Conservation (phyloP, 208 protist genomes). For the Crithidia brevicula region DNA sequence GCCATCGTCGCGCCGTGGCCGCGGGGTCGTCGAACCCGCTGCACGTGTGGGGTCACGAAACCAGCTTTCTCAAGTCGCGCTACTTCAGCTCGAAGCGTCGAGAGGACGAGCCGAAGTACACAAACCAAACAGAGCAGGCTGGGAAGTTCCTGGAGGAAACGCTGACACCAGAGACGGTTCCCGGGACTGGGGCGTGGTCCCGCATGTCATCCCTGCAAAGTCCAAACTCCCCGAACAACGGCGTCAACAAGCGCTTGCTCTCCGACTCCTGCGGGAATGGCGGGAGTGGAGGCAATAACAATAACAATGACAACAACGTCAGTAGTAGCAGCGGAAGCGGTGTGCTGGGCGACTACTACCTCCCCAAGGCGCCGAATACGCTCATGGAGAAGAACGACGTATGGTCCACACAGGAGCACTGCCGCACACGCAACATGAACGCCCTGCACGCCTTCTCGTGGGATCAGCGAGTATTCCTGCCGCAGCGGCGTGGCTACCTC, state of each 20-base stretch:
- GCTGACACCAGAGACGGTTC: background rate
- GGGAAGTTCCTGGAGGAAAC: conserved; percentile 6
- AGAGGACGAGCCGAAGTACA: background rate
- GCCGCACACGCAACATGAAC: conserved; percentile 64
- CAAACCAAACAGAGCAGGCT: conserved; percentile 3
- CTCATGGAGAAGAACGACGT: conserved; percentile 6
- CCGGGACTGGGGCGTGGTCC: conserved; percentile 5
- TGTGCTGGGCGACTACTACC: conserved; percentile 9
- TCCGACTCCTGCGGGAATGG: conserved; percentile 12
- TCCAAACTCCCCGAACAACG: background rate
- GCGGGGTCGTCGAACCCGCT: conserved; percentile 32
- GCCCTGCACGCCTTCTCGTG: conserved; percentile 80
- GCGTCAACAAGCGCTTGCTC: conserved; percentile 5
- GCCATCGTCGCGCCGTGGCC: conserved; percentile 18
- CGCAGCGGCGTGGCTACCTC: conserved; percentile 46
- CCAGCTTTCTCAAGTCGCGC: conserved; percentile 24
- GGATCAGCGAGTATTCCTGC: conserved; percentile 77
- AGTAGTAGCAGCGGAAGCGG: no score
- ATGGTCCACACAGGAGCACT: conserved; percentile 25
- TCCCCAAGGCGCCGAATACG: background rate
- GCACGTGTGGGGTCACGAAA: conserved; percentile 46
- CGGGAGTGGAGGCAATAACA: conserved; percentile 24
- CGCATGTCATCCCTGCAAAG: conserved; percentile 1
- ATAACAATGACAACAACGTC: conserved; percentile 22
- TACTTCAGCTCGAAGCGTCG: conserved; percentile 20